A percentile compares a stretch with the other conserved stretches of the same genome.
Conservation (phyloP, 768 basidiomycete species). For the Rhizopogon vulgaris region DNA sequence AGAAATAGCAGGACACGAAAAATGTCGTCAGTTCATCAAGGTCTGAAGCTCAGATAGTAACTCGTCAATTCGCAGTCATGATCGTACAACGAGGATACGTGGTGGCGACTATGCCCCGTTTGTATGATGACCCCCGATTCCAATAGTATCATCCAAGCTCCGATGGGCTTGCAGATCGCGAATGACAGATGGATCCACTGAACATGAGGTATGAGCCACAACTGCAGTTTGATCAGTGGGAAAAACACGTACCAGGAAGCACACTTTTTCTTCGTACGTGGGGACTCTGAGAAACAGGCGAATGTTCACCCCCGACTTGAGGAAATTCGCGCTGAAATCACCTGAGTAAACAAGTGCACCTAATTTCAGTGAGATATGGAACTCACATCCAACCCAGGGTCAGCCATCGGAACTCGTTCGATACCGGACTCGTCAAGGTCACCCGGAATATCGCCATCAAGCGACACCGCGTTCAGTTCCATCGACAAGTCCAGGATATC, state of each 20-base stretch:
- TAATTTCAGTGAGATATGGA: constrained; percentile 12
- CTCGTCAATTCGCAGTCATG: constrained; percentile 19
- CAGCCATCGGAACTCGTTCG: constrained; percentile 87
- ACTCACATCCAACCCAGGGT: constrained; percentile 82
- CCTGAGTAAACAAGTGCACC: constrained; percentile 10
- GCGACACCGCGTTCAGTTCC: constrained; percentile 79
- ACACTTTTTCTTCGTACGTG: constrained; percentile 95
- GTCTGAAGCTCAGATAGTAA: constrained; percentile 5
- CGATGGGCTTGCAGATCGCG: constrained; percentile 84
- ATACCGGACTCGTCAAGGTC: constrained; percentile 77
- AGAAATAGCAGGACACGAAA: constrained; percentile 12
- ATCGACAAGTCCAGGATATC: constrained; percentile 87
- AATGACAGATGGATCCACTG: constrained; percentile 85
- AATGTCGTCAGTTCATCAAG: constrained; percentile 26
- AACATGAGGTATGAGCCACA: constrained; percentile 14
- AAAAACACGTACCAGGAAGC: constrained; percentile 59
- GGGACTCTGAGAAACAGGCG: constrained; percentile 52
- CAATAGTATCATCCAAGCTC: constrained; percentile 60
- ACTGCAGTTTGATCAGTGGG: constrained; percentile 6
- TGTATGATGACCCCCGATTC: constrained; percentile 21
- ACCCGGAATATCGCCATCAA: constrained; percentile 57
- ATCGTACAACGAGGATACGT: constrained; percentile 10
- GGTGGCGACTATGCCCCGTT: constrained; percentile 21
- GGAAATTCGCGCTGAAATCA: constrained; percentile 55
- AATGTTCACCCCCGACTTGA: constrained; percentile 58